Evolutionary conservation across 371 early-diverging fungal genomes (phyloP).

Genomic region (Conidiobolus coronatus): DNA sequence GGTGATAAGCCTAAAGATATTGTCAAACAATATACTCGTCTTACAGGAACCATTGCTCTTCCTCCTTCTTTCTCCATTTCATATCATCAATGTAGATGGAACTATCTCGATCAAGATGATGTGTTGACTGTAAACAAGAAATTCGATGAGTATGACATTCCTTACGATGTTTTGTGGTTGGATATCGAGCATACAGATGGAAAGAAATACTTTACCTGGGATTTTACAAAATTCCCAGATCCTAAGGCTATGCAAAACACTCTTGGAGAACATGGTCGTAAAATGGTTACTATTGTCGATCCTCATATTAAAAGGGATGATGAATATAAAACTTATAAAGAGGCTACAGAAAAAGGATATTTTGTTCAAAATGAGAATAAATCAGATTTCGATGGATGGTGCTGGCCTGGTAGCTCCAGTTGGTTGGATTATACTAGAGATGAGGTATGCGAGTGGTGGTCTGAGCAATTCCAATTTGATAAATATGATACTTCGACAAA

Average conservation of each 20-base stretch:
- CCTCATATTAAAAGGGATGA: constrained; percentile 85
- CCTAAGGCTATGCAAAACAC: constrained; percentile 65
- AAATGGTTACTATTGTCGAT: constrained; percentile 89
- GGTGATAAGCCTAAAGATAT: constrained; percentile 53
- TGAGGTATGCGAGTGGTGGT: constrained; percentile 63
- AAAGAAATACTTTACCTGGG: constrained; percentile 82
- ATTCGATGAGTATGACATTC: constrained; percentile 67
- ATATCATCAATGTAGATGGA: constrained; percentile 90
- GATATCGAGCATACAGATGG: constrained; percentile 89
- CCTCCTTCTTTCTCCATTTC: constrained; percentile 80
- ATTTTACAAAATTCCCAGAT: constrained; percentile 59
- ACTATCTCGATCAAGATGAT: constrained; percentile 67
- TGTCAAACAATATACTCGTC: constrained; percentile 36
- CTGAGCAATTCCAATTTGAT: constrained; percentile 33
- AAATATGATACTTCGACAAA: constrained; percentile 43
- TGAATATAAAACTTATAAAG: constrained; percentile 46
- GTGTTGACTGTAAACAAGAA: constrained; percentile 50
- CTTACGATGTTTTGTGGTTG: constrained; percentile 85
- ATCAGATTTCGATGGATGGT: constrained; percentile 65
- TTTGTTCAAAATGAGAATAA: constrained; percentile 57
- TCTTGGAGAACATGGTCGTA: constrained; percentile 45
- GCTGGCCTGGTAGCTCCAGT: constrained; percentile 78
- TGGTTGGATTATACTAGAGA: constrained; percentile 76
- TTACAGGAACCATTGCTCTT: constrained; percentile 64
- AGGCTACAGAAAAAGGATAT: constrained; percentile 41